phyloP scores from a whole-genome alignment of 139 green algal genomes.

The Chlamydomonas urium region DNA sequence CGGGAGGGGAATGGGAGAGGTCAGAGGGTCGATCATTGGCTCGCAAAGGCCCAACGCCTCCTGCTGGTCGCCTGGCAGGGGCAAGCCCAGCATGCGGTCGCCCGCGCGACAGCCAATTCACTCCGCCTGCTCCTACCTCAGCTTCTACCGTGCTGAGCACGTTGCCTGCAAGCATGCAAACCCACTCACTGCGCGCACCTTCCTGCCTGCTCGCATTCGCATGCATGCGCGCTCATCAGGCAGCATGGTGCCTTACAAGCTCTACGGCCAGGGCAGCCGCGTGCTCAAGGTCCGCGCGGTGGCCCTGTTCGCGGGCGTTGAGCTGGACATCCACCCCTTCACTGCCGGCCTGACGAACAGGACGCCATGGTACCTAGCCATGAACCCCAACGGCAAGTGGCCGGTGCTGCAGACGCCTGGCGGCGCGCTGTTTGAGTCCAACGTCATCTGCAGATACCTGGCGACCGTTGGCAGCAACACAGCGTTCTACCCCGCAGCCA shows the following conservation, averaged over 20 bases:
- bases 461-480: conserved; percentile 1
- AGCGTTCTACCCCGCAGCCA: background rate
- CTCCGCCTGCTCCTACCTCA: too few species aligned
- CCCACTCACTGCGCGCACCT: too few species aligned
- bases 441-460: conserved; percentile 19
- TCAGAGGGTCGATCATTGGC: too few species aligned
- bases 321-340: conserved; percentile 37
- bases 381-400: conserved; percentile 31
- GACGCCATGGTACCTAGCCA: conserved; percentile 41
- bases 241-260: conserved; percentile 19
- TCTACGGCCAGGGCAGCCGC: conserved; percentile 15
- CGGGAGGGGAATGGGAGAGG: too few species aligned
- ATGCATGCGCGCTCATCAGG: background rate
- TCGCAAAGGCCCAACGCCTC: too few species aligned
- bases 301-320: conserved; percentile 22
- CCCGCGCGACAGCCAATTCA: too few species aligned
- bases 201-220: background rate
- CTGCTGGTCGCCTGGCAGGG: too few species aligned
- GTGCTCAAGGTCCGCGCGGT: conserved; percentile 16
- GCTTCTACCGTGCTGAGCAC: too few species aligned
- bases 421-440: conserved; percentile 16
- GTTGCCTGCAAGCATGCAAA: too few species aligned
- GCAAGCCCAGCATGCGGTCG: too few species aligned
- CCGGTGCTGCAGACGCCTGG: conserved; percentile 28
- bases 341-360: conserved; percentile 44